Percentiles rank a stretch among this genome's conserved stretches.
Evolutionary conservation across 2,329 filamentous ascomycete species (phyloP).

Genomic region (Calonectria multiphialidica): DNA sequence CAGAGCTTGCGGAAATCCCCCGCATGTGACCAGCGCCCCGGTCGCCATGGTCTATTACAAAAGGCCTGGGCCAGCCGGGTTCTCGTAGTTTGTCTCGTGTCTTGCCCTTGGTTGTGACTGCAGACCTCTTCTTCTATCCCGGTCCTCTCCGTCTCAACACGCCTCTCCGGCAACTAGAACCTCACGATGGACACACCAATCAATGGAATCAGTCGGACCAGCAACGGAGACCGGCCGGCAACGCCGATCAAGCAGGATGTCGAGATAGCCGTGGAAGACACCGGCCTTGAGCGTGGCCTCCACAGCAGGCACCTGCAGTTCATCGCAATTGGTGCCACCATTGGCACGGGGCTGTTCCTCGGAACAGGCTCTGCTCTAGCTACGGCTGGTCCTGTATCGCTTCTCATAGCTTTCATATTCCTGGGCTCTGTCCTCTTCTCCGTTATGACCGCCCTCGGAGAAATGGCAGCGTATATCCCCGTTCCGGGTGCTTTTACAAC

Average conservation of each 20-base stretch:
- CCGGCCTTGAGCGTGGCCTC: conserved; percentile 53
- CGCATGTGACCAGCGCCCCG: neutral
- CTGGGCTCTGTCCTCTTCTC: conserved; percentile 80
- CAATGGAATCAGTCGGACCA: conserved; percentile 4
- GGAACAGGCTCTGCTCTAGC: conserved; percentile 73
- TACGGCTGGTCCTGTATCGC: conserved; percentile 73
- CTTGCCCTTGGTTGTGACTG: neutral
- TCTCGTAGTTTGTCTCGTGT: neutral
- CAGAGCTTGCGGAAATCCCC: neutral
- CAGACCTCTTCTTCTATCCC: neutral
- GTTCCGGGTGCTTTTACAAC: conserved; percentile 81
- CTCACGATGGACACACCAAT: neutral
- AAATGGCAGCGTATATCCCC: conserved; percentile 84
- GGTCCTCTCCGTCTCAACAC: neutral
- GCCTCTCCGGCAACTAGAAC: neutral
- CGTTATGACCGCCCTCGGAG: conserved; percentile 77
- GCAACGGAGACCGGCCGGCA: neutral
- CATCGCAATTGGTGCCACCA: conserved; percentile 70
- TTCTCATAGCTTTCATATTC: conserved; percentile 76
- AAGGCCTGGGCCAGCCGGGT: neutral
- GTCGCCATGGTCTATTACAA: neutral
- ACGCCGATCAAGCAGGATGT: conserved; percentile 44
- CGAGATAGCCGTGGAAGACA: conserved; percentile 47
- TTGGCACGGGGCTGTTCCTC: conserved; percentile 80
- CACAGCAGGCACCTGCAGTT: conserved; percentile 59